phyloP scores from a whole-genome alignment of 768 basidiomycete genomes.

The Termitomyces sp. region DNA sequence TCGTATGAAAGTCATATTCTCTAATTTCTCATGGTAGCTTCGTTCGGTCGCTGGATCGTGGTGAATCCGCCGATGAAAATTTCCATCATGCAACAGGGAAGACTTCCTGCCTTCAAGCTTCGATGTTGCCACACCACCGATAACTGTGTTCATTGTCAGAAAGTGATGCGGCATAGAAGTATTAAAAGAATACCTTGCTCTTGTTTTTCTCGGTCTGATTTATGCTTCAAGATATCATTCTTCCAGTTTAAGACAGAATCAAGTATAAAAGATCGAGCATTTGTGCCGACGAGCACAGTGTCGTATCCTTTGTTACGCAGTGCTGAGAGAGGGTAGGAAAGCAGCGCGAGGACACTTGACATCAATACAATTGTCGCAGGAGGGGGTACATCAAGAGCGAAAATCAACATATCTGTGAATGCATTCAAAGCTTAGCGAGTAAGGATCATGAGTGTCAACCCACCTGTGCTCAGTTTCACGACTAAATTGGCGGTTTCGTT shows the following conservation, averaged over 20 bases:
- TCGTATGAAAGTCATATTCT: neutral
- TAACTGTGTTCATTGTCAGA: neutral
- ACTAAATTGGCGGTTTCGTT: neutral
- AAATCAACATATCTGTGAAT: constrained; percentile 13
- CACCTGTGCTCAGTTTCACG: constrained; percentile 7
- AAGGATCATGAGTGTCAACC: neutral
- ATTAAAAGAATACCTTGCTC: neutral
- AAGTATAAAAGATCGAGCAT: neutral
- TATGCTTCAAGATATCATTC: neutral
- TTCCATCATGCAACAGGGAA: neutral
- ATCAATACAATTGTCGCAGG: constrained; percentile 16
- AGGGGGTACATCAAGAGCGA: constrained; percentile 4
- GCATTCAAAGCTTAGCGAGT: neutral
- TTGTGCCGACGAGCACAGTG: constrained; percentile 2
- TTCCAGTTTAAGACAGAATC: constrained; percentile 8
- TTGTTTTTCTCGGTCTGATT: neutral
- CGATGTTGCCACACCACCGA: too few species aligned
- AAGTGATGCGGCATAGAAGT: neutral
- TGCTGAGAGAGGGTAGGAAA: constrained; percentile 4
- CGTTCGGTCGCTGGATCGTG: neutral
- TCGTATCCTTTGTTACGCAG: constrained; percentile 9
- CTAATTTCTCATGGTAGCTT: neutral
- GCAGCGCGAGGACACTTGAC: constrained; percentile 2
- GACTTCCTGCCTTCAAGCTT: neutral
- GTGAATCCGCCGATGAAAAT: neutral